Base-by-base conservation (phyloP, 129 eudicot genomes). In the Solidago caesia region DNA sequence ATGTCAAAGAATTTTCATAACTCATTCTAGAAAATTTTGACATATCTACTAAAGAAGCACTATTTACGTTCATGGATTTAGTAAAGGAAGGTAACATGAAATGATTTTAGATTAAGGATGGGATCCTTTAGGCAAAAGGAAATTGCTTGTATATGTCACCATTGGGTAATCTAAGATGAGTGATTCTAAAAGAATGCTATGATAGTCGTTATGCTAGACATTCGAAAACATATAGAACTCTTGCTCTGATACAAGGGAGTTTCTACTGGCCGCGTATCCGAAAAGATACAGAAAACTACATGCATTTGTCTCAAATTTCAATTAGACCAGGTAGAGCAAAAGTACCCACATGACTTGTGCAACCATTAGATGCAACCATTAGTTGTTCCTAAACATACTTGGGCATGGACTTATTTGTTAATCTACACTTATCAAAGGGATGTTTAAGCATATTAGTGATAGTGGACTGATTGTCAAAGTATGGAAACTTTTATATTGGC, bases 321-420 rank as follows among this genome's bases (percentile, higher is more conserved):
- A 65, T 12, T 41, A 65, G 70, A 65, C 9, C 42, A 43, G 21
- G 7, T 65, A 42, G 70, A 65, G 49, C 70, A 65, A 60, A 12
- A 60, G 65, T 3, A 21, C 0, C 65, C 44, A 1, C 21, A 14
- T 11, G 59, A 16, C 12, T n/a, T n/a, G n/a, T n/a, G n/a, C n/a
- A n/a, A n/a, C n/a, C n/a, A n/a, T n/a, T n/a, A n/a, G n/a, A n/a
- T n/a, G n/a, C n/a, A n/a, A n/a, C n/a, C 59, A 47, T 4, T 47
- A 4, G 12, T 13, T 8, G 3, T 47, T 47, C 52, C 13, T 47
- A 4, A 47, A 8, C 52, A 13, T 7, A 47, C 4, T 7, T 21
- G 41, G 44, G 65, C 0, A 9, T 47, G 52, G 52, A 47, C 52
- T 47, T 47, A 10, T 7, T 47, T 9, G 52, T 47, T 8, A 47